Base-by-base conservation (phyloP, 140 eudicot species). In the Anethum foeniculum region DNA sequence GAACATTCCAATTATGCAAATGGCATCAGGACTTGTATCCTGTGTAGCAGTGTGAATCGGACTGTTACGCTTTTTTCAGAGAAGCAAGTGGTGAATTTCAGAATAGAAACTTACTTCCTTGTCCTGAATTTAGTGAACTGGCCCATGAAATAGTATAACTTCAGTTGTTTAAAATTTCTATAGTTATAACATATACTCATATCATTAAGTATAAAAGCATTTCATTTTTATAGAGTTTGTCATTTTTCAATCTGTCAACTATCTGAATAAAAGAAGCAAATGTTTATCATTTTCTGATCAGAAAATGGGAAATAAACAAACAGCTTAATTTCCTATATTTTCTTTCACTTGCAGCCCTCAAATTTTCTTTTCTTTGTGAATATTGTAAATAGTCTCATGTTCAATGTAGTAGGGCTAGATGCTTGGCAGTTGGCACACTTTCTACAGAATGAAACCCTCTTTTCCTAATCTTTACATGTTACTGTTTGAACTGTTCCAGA, bases 401-500 rank as follows among this genome's bases (percentile, higher is more conserved):
- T 73, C 51, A 21, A 21, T 73, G 21, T 38, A 41, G 51, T 38
- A 23, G 3, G 28, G 18, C 7, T 41, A 43, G 14, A 73, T 73
- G 52, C 30, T 19, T 74, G 38, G 23, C 25, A 19, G 15, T 19
- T 74, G 56, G 36, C 25, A 19, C 27, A 12, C 15, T 43, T 21
- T 36, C 77, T 25, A 25, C 77, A 38, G 30, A 74, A 43, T 74
- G 78, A 36, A 18, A 69, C 75, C 39, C 47, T 69, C 25, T 4
- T 69, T 38, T 34, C 36, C 13, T 69, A 69, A 69, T 36, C 44
- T 34, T 34, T 7, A 69, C n/a, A 5, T 69, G 25, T 1, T 14
- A 75, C 62, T 82, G 68, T 79, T 71, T 78, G 46, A 75, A 71
- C 75, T 79, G 28, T 23, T 75, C 41, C 92, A 95, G 97, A 76